phyloP scores from a whole-genome alignment of 306 rosid species.

The Cucurbita maxima region DNA sequence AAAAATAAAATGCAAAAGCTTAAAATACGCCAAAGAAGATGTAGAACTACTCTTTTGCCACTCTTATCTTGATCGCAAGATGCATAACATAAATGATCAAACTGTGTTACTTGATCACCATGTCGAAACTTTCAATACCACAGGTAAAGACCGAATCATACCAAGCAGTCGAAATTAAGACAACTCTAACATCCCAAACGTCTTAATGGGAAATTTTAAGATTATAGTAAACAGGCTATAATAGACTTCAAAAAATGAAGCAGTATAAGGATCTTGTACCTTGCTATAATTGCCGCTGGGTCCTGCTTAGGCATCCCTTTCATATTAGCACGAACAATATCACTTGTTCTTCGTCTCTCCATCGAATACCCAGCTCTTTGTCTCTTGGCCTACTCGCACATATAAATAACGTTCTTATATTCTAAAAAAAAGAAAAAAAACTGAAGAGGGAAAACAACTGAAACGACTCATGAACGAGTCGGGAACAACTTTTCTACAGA shows the following conservation, averaged over 20 bases:
- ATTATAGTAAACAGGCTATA: no score
- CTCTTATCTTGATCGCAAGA: background rate
- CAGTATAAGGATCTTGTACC: background rate
- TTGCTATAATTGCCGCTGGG: conserved; percentile 4
- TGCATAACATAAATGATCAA: background rate
- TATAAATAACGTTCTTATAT: background rate
- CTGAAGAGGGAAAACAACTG: background rate
- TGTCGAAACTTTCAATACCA: background rate
- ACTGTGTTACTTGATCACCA: background rate
- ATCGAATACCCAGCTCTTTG: conserved; percentile 8
- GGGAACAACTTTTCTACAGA: background rate
- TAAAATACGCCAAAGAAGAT: background rate
- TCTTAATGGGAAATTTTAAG: background rate
- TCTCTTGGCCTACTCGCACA: conserved; percentile 4
- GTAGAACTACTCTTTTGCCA: background rate
- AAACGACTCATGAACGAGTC: background rate
- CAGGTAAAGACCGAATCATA: background rate
- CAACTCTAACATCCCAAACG: background rate
- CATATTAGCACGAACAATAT: background rate
- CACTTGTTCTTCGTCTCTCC: conserved; percentile 1
- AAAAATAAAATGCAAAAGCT: background rate
- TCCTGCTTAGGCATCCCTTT: background rate
- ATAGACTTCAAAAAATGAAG: background rate
- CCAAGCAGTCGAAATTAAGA: background rate
- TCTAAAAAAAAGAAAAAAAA: background rate